Evolutionary conservation across 352 stramenopile species (phyloP), one percentile per base, ranked within the genome.

Genomic region (Bremia lactucae): DNA sequence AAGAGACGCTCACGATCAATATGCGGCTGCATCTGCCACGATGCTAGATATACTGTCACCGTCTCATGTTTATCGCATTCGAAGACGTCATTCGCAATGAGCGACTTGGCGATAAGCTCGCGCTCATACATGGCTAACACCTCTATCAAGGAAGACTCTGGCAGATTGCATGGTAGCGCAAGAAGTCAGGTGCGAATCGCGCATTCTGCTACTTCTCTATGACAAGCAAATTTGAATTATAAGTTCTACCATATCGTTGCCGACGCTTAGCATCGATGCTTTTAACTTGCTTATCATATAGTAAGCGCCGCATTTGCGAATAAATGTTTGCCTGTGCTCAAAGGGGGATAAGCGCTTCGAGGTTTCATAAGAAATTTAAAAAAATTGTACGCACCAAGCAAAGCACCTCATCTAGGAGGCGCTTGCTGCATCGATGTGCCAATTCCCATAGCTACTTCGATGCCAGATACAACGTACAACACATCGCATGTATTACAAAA

Each of bases 21-120:
- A 22, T 83, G 73, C 11, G 79, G 74, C 62, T 92, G 79, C 79
- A 92, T 92, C 55, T 92, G 76, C 79, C 79, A 89, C 6, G 74
- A 76, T 3, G 79, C 74, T 31, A 92, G 59, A 47, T 92, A 92
- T 0, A 92, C 13, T 6, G 66, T 84, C 44, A 85, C 59, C 0
- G 58, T 80, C 15, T 86, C 66, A 60, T 90, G 73, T 15, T 72
- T 73, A 5, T 46, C 37, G 46, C 71, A 87, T 28, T 84, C 71
- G 18, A 85, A 81, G 9, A 83, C 56, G 43, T 88, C 77, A 22
- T 55, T 57, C 20, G 65, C 71, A 31, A 92, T 78, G 9, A 92
- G 55, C 19, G 80, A 57, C 61, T 92, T 92, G 35, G 77, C 59
- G 40, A 90, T 45, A 2, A 92, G 57, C 49, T 92, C 80, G 21